Evolutionary conservation across 192 early-diverging fungal genomes (phyloP).

Genomic region (Coemansia sp.): DNA sequence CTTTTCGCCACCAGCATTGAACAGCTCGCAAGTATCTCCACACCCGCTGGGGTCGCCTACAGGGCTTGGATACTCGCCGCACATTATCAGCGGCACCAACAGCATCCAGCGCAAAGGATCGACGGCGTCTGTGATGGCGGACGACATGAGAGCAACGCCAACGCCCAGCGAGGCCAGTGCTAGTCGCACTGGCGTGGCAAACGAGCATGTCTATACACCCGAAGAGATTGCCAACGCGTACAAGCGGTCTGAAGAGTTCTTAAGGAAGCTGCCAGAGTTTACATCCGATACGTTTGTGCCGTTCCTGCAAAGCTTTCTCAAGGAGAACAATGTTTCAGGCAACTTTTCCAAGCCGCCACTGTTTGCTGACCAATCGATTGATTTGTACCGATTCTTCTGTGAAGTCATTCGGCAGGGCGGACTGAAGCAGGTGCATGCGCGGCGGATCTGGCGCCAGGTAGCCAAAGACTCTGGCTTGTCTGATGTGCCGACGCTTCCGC

Average conservation of each 20-base stretch:
- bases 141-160: constrained; percentile 36
- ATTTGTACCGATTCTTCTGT: constrained; percentile 48
- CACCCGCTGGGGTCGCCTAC: constrained; percentile 23
- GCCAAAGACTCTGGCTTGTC: constrained; percentile 49
- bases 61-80: constrained; percentile 23
- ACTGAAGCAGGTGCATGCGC: constrained; percentile 48
- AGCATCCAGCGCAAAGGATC: constrained; percentile 37
- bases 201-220: constrained; percentile 22
- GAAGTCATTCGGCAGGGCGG: constrained; percentile 50
- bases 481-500: constrained; percentile 45
- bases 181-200: constrained; percentile 3
- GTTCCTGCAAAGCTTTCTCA: constrained; percentile 47
- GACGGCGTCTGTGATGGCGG: constrained; percentile 28
- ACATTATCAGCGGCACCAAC: constrained; percentile 6
- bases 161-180: constrained; percentile 41
- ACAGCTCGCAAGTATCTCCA: constrained; percentile 11
- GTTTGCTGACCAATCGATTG: constrained; percentile 38
- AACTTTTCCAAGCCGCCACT: constrained; percentile 45
- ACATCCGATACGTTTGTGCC: constrained; percentile 38
- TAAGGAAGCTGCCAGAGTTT: constrained; percentile 34
- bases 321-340: constrained; percentile 37
- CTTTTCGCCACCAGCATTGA: constrained; percentile 34
- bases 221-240: constrained; percentile 45
- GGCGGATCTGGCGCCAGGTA: constrained; percentile 51
- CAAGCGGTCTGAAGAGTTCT: constrained; percentile 42